Percentiles rank a stretch among this genome's conserved stretches.
phyloP scores from a whole-genome alignment of 768 basidiomycete species.

The Termitomyces sp. region DNA sequence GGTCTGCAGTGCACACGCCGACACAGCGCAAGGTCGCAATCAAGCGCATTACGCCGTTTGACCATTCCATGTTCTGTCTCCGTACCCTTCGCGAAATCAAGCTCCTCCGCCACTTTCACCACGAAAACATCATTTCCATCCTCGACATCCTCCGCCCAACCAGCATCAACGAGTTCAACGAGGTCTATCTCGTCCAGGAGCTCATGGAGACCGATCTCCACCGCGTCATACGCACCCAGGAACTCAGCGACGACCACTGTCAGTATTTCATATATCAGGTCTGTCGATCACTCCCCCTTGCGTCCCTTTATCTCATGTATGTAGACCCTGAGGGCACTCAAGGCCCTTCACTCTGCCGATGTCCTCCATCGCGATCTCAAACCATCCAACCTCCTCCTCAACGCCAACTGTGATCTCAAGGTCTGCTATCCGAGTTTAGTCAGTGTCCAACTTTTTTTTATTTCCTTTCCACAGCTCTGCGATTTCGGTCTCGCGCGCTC shows the following conservation, averaged over 20 bases:
- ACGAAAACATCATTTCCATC: constrained; percentile 92
- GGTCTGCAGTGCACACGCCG: constrained; percentile 74
- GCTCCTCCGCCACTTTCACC: constrained; percentile 81
- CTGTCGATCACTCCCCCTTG: constrained; percentile 13
- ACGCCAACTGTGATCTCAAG: constrained; percentile 96
- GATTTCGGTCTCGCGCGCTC: constrained; percentile 88
- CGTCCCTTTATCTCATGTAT: background rate
- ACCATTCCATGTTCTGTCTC: constrained; percentile 91
- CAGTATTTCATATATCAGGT: constrained; percentile 99
- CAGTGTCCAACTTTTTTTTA: background rate
- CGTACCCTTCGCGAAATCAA: constrained; percentile 88
- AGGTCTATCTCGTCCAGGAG: constrained; percentile 69
- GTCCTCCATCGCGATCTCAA: constrained; percentile 96
- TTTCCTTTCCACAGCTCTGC: constrained; percentile 47
- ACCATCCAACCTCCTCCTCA: constrained; percentile 91
- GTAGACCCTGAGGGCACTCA: constrained; percentile 86
- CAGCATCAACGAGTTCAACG: constrained; percentile 73
- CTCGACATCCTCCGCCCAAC: constrained; percentile 88
- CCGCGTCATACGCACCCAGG: constrained; percentile 93
- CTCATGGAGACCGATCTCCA: constrained; percentile 94
- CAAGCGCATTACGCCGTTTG: constrained; percentile 94
- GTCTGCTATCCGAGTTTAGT: constrained; percentile 35
- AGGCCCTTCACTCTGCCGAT: constrained; percentile 92
- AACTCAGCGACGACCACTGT: constrained; percentile 90
- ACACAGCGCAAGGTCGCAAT: constrained; percentile 88